Conservation (phyloP, 2,329 filamentous ascomycete species). For the Magnaporthiopsis incrustans region DNA sequence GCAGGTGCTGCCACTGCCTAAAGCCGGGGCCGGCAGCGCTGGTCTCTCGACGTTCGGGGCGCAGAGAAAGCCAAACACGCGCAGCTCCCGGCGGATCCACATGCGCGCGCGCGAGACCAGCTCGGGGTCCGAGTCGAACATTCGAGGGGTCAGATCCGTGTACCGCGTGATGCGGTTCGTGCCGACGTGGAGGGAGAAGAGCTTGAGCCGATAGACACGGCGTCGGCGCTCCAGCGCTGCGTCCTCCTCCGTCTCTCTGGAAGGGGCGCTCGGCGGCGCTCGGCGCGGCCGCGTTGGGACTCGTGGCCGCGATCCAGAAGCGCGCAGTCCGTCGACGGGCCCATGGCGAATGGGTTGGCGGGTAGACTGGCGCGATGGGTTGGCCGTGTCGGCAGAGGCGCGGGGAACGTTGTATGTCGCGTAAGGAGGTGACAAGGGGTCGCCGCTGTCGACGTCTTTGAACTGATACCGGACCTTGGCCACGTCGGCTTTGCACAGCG, state of each 20-base stretch:
- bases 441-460: constrained; percentile 26
- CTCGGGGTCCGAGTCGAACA: constrained; percentile 55
- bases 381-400: background rate
- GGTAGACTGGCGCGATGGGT: background rate
- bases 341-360: background rate
- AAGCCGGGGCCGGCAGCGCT: constrained; percentile 10
- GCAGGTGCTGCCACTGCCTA: background rate
- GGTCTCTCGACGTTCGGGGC: constrained; percentile 8
- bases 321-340: background rate
- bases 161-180: constrained; percentile 72
- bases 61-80: constrained; percentile 69
- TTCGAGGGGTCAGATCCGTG: constrained; percentile 56
- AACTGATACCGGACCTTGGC: constrained; percentile 59
- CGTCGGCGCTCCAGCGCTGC: constrained; percentile 49
- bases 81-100: constrained; percentile 77
- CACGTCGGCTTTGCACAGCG: constrained; percentile 61
- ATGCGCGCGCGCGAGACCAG: constrained; percentile 69
- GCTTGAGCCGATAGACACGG: constrained; percentile 61
- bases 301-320: background rate
- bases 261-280: constrained; percentile 12
- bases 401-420: constrained; percentile 27
- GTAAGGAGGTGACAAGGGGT: background rate
- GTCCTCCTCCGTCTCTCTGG: background rate
- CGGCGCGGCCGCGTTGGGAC: background rate
- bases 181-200: constrained; percentile 76